Percentiles rank a stretch among this genome's conserved stretches.
These are phyloP conservation scores for Pelargonium cotyledonis DNA, from an alignment of 441 rosid species.

Conservation along the genomic window DNA sequence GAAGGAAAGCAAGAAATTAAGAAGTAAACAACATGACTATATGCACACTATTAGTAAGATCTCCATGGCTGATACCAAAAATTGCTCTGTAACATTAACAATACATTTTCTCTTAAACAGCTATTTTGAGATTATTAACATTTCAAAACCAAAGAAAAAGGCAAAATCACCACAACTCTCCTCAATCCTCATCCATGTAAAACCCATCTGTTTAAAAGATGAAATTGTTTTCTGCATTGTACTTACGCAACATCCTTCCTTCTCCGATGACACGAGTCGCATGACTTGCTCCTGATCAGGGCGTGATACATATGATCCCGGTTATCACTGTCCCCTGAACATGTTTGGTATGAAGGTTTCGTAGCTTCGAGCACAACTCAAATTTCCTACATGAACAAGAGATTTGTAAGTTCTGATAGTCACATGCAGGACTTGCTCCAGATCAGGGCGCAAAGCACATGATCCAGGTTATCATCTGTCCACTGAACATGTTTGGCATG, in stretches of 20 bases:
- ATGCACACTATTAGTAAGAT: too few species aligned
- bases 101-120: too few species aligned
- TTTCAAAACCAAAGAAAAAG: background rate
- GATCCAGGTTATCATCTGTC: background rate
- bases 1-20: too few species aligned
- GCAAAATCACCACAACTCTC: background rate
- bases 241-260: background rate
- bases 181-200: conserved; percentile 1
- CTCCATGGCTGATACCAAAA: too few species aligned
- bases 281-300: background rate
- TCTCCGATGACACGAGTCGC: background rate
- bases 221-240: background rate
- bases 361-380: background rate
- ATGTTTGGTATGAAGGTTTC: background rate
- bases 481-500: background rate
- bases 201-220: background rate
- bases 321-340: background rate
- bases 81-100: too few species aligned
- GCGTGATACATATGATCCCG: background rate
- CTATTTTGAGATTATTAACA: background rate
- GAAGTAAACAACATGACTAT: too few species aligned
- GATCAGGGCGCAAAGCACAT: background rate
- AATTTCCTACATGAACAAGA: too few species aligned
- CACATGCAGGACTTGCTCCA: background rate
- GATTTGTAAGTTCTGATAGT: too few species aligned